Conservation (phyloP, 495 filamentous ascomycete genomes). For the Aspergillus incahuasiensis region DNA sequence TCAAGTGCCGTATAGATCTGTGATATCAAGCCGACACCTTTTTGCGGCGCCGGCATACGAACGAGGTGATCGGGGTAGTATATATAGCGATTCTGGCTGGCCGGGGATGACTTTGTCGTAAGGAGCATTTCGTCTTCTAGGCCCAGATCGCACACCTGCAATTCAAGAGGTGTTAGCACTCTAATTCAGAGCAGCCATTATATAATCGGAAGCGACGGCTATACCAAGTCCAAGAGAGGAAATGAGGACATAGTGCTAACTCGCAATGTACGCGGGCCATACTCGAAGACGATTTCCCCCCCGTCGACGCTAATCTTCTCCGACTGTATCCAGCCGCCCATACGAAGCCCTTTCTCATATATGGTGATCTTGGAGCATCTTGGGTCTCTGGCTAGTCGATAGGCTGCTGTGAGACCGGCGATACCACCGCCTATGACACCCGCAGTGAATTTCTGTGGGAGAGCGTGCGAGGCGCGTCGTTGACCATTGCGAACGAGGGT, state of each 20-base stretch:
- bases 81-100: conserved; percentile 66
- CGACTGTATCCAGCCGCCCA: conserved; percentile 85
- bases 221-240: conserved; percentile 55
- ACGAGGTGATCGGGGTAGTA: conserved; percentile 92
- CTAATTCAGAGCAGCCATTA: background rate
- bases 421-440: conserved; percentile 86
- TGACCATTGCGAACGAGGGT: conserved; percentile 15
- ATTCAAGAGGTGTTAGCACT: background rate
- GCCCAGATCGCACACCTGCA: conserved; percentile 58
- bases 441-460: conserved; percentile 39
- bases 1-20: conserved; percentile 20
- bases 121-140: conserved; percentile 60
- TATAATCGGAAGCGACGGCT: background rate
- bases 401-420: conserved; percentile 79
- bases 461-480: conserved; percentile 16
- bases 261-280: conserved; percentile 77
- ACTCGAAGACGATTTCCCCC: conserved; percentile 69
- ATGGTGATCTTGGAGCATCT: conserved; percentile 64
- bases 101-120: conserved; percentile 43
- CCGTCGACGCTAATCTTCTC: conserved; percentile 56
- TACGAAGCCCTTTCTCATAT: conserved; percentile 62
- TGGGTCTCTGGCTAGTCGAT: conserved; percentile 59
- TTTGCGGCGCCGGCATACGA: conserved; percentile 50
- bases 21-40: conserved; percentile 18
- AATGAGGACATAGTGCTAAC: conserved; percentile 42